These are phyloP conservation scores for Anacardium occidentale DNA, from an alignment of 345 rosid genomes.

Conservation along the genomic window DNA sequence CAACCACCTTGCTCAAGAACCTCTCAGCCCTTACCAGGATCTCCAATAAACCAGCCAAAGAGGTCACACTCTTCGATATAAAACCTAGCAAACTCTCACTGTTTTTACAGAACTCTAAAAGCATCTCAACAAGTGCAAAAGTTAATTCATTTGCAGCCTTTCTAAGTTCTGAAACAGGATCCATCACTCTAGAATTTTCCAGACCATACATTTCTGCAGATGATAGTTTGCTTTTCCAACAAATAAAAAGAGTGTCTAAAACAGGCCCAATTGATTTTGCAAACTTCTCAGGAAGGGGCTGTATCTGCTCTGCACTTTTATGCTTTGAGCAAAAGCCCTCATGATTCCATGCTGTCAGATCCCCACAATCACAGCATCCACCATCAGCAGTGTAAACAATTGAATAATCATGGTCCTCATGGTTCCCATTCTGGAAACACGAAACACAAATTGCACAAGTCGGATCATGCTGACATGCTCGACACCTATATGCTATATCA, in stretches of 20 bases:
- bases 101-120: slow-evolving; percentile 65
- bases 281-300: slow-evolving; percentile 64
- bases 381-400: slow-evolving; percentile 65
- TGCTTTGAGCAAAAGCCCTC: slow-evolving; percentile 94
- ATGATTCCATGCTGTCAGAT: slow-evolving; percentile 88
- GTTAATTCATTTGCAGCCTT: slow-evolving; percentile 70
- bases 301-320: slow-evolving; percentile 90
- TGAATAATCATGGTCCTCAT: slow-evolving; percentile 72
- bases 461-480: slow-evolving; percentile 81
- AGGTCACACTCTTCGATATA: slow-evolving; percentile 60
- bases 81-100: slow-evolving; percentile 95
- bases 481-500: slow-evolving; percentile 87
- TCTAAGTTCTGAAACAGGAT: slow-evolving; percentile 28
- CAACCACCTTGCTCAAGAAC: slow-evolving; percentile 47
- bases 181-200: slow-evolving; percentile 37
- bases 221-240: slow-evolving; percentile 63
- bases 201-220: slow-evolving; percentile 38
- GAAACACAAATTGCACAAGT: slow-evolving; percentile 96
- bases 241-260: slow-evolving; percentile 59
- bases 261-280: slow-evolving; percentile 70
- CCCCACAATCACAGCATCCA: slow-evolving; percentile 99
- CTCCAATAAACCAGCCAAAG: slow-evolving; percentile 58
- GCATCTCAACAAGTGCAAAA: slow-evolving; percentile 66
- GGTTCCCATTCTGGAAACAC: slow-evolving; percentile 84
- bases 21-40: slow-evolving; percentile 76